A percentile compares a stretch with the other conserved stretches of the same genome.
Evolutionary conservation across 176 grass and related monocot species (phyloP).

Genomic region (Triticum urartu): DNA sequence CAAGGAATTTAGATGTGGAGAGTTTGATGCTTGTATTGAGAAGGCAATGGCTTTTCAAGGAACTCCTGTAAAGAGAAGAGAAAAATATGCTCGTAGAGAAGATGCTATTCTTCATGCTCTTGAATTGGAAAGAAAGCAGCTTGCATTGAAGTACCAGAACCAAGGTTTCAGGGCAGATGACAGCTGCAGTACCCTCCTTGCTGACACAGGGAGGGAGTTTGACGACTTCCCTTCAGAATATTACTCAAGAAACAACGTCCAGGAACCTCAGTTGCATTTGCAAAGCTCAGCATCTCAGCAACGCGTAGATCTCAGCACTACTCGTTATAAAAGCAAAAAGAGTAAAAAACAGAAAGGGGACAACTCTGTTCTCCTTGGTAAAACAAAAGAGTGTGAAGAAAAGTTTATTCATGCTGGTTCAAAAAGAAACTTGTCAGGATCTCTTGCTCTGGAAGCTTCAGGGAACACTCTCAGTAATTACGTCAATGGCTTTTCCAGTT

Average conservation of each 20-base stretch:
- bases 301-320: conserved; percentile 42
- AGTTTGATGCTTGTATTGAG: conserved; percentile 94
- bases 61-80: conserved; percentile 76
- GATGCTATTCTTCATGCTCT: conserved; percentile 90
- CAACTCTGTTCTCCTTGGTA: conserved; percentile 25
- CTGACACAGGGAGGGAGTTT: conserved; percentile 31
- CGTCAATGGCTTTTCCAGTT: conserved; percentile 35
- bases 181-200: conserved; percentile 19
- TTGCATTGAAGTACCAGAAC: conserved; percentile 42
- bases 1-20: conserved; percentile 78
- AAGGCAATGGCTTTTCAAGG: conserved; percentile 63
- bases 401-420: conserved; percentile 36
- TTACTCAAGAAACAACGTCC: conserved; percentile 21
- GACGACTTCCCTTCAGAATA: conserved; percentile 33
- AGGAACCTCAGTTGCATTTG: conserved; percentile 30
- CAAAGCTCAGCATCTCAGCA: conserved; percentile 36
- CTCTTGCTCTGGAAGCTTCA: conserved; percentile 36
- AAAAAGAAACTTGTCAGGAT: conserved; percentile 42
- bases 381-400: conserved; percentile 35
- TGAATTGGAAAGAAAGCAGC: conserved; percentile 77
- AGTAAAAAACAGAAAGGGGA: conserved; percentile 38
- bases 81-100: conserved; percentile 87
- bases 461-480: conserved; percentile 31
- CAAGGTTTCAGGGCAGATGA: conserved; percentile 29
- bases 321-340: conserved; percentile 63